A percentile compares a stretch with the other conserved stretches of the same genome.
These are phyloP conservation scores for Echium plantagineum DNA, from an alignment of 257 asterid genomes.

Conservation along the genomic window DNA sequence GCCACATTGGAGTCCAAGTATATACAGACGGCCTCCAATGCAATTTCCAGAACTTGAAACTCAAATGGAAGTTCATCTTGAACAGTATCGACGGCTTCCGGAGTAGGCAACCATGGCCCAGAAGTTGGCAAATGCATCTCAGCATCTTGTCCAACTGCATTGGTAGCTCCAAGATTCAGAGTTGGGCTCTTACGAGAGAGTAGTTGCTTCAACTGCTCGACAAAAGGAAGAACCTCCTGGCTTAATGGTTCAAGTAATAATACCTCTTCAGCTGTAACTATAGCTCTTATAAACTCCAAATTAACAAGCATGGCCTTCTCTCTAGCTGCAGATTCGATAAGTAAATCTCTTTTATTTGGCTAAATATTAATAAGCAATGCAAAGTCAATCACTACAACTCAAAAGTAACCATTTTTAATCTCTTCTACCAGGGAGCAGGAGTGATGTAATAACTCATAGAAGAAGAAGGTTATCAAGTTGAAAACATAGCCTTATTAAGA, in stretches of 20 bases:
- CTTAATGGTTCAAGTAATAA: slow-evolving; percentile 84
- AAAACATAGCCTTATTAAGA: no score
- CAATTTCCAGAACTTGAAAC: slow-evolving; percentile 96
- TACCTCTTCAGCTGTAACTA: slow-evolving; percentile 91
- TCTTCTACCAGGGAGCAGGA: no score
- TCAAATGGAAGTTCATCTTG: slow-evolving; percentile 95
- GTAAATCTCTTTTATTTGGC: not conserved
- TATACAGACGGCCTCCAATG: slow-evolving; percentile 88
- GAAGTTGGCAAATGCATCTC: slow-evolving; percentile 42
- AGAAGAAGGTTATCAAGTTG: no score
- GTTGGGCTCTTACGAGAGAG: slow-evolving; percentile 39
- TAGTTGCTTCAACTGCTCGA: slow-evolving; percentile 88
- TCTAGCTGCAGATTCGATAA: slow-evolving; percentile 50
- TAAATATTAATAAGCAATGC: not conserved
- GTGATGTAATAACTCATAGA: no score
- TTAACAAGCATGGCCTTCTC: slow-evolving; percentile 97
- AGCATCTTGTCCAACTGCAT: slow-evolving; percentile 28
- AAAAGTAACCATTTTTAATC: not conserved
- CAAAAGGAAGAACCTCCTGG: slow-evolving; percentile 94
- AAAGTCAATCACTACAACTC: not conserved
- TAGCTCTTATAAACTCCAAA: slow-evolving; percentile 86
- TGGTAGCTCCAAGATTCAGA: slow-evolving; percentile 23
- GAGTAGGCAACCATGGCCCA: slow-evolving; percentile 48
- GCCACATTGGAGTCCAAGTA: slow-evolving; percentile 75
- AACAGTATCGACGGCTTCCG: slow-evolving; percentile 64